Base-by-base conservation (phyloP, 2,329 filamentous ascomycete genomes). In the Hypoxylon sp. region DNA sequence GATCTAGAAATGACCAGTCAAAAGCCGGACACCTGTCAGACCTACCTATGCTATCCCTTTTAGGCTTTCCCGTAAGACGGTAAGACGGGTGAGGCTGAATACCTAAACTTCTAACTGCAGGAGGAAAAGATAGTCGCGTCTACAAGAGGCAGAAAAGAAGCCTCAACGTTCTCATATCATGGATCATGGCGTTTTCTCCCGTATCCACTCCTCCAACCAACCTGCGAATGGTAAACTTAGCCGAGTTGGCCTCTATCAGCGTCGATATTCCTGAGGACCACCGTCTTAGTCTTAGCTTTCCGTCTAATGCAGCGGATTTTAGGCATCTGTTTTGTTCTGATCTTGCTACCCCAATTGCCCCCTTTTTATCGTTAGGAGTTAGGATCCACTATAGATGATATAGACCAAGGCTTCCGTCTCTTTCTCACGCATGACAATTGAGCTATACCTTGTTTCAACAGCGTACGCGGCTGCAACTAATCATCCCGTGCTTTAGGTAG, bases 1-100 rank as follows among this genome's bases (percentile, higher is more conserved):
- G 56, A 65, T 60, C 22, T 6, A 56, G 55, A 34, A 62, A 47
- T 65, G 65, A 68, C 65, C 46, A 58, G 65, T 68, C 65, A 57
- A 57, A 54, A 50, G 11, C 24, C 24, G n/a, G 37, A 19, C 32
- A 34, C n/a, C 37, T 41, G 37, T 41, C 37, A 51, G 43, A 41
- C 50, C 20, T 30, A 41, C 50, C 20, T 30, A n/a, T 57, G 8
- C 44, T 26, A 10, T 24, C 48, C 46, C 17, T n/a, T 47, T 47
- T 46, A 34, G 15, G 20, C 20, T 50, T 51, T 49, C 46, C 55
- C 51, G 43, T 64, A 47, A 60, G 49, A 62, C 37, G 58, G 13
- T 60, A 59, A 65, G 62, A 58, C 62, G 59, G 55, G 17, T 41
- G 37, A 41, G 43, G 44, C 20, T 47, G 22, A 47, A 17, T 10